Evolutionary conservation across 2,329 filamentous ascomycete genomes (phyloP).

Genomic region (Nemania diffusa): DNA sequence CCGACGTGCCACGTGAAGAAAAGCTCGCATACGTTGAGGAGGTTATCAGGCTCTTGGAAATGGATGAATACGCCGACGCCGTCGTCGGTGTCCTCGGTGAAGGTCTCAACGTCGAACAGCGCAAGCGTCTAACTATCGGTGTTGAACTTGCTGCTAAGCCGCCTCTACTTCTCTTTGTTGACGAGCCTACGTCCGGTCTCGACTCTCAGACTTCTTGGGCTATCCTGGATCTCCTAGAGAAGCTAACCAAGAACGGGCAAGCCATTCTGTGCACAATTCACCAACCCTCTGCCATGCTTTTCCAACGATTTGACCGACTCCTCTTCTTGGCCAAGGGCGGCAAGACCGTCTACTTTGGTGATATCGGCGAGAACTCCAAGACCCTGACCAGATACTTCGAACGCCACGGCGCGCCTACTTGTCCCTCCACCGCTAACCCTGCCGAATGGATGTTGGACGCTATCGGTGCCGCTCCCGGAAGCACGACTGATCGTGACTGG

Average conservation of each 20-base stretch:
- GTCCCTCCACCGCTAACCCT: slow-evolving; percentile 77
- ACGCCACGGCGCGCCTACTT: slow-evolving; percentile 72
- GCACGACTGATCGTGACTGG: slow-evolving; percentile 73
- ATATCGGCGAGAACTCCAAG: slow-evolving; percentile 77
- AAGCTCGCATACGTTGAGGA: slow-evolving; percentile 90
- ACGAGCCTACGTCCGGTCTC: slow-evolving; percentile 94
- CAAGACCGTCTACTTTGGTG: slow-evolving; percentile 82
- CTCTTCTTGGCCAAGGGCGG: slow-evolving; percentile 82
- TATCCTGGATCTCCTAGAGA: slow-evolving; percentile 87
- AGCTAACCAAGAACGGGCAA: slow-evolving; percentile 87
- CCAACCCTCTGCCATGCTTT: slow-evolving; percentile 94
- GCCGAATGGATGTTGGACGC: slow-evolving; percentile 82
- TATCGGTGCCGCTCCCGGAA: slow-evolving; percentile 72
- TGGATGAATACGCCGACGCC: slow-evolving; percentile 90
- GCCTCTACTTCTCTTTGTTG: slow-evolving; percentile 87
- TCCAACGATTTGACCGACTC: slow-evolving; percentile 88
- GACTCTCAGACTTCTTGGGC: slow-evolving; percentile 95
- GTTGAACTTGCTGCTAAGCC: slow-evolving; percentile 97
- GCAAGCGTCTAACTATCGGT: slow-evolving; percentile 87
- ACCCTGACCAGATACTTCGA: slow-evolving; percentile 81
- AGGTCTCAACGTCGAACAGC: slow-evolving; percentile 78
- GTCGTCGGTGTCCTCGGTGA: slow-evolving; percentile 91
- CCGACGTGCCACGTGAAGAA: slow-evolving; percentile 74
- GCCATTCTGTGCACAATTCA: slow-evolving; percentile 98
- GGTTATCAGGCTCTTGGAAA: slow-evolving; percentile 89